Percentiles rank a stretch among this genome's conserved stretches.
These are phyloP conservation scores for Zasmidium cellare DNA, from an alignment of 2,329 filamentous ascomycete genomes.

Conservation along the genomic window DNA sequence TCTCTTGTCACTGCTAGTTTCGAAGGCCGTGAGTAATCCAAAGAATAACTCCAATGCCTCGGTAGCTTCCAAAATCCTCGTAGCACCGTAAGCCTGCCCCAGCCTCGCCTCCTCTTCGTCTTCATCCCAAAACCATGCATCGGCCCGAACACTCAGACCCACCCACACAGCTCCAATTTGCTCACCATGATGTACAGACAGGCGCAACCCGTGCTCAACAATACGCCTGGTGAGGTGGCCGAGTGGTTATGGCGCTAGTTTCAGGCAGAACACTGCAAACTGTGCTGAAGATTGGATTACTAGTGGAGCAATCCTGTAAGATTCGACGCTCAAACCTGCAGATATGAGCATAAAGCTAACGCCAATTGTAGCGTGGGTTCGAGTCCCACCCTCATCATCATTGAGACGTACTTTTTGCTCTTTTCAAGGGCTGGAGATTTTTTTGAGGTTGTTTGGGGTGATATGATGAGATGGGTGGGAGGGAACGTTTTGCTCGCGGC, in stretches of 20 bases:
- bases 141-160: not conserved
- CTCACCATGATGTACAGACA: not conserved
- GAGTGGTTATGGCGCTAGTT: constrained; percentile 28
- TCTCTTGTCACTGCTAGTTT: not conserved
- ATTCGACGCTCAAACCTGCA: not conserved
- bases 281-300: constrained; percentile 22
- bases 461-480: too few species aligned
- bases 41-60: too few species aligned
- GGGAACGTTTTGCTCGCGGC: too few species aligned
- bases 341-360: not conserved
- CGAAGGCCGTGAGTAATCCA: too few species aligned
- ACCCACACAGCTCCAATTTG: not conserved
- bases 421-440: not conserved
- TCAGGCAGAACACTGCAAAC: constrained; percentile 20
- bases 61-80: too few species aligned
- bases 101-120: not conserved
- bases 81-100: not conserved
- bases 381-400: constrained; percentile 28
- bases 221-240: constrained; percentile 19
- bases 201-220: not conserved
- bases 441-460: not conserved
- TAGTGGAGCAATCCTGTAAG: constrained; percentile 19
- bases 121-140: not conserved
- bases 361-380: constrained; percentile 29
- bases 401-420: constrained; percentile 5